Evolutionary conservation across 371 early-diverging fungal genomes (phyloP), one percentile per base, ranked within the genome.

Genomic region (Syncephalastrum monosporum): DNA sequence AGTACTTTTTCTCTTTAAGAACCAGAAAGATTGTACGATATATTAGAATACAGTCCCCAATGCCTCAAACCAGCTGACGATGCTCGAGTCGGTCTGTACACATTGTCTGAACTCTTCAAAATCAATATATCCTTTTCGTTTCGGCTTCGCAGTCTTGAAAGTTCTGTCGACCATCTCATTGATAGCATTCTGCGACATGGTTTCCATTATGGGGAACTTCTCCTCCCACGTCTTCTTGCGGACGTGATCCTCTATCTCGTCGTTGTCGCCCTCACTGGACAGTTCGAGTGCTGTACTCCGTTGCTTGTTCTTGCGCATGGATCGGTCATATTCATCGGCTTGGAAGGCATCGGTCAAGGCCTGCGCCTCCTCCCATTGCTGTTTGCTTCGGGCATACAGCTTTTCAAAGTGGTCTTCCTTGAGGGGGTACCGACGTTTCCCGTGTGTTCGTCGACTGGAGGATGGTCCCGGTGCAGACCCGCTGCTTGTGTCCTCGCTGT

Each of bases 131-230:
- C 89, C 88, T 43, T 78, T 74, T 42, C 81, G 71, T 54, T 71
- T 75, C 1, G 84, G 84, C 42, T 82, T 80, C 38, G 92, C 88
- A 17, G 79, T 82, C 42, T 70, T 64, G 55, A 92, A 89, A 5
- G 91, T 89, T 67, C 88, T 89, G 55, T 92, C 91, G n/a, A 95
- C 92, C 91, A 97, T 91, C 59, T 95, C 93, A 56, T 91, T 87
- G 47, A 95, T 91, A 1, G 96, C 94, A 60, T 92, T 93, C 65
- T 93, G 94, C 12, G 88, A 83, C 87, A 95, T 89, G 24, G 90
- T 87, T 64, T 95, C 94, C 87, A 95, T 89, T 47, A 93, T 85
- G 0, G 95, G 91, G 72, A 86, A 87, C 23, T 83, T 84, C 49
- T 82, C 82, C 52, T 82, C 79, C 73, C 81, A 83, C 5, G 68